Evolutionary conservation across 2,329 filamentous ascomycete genomes (phyloP).

Genomic region (Talaromyces sp.): DNA sequence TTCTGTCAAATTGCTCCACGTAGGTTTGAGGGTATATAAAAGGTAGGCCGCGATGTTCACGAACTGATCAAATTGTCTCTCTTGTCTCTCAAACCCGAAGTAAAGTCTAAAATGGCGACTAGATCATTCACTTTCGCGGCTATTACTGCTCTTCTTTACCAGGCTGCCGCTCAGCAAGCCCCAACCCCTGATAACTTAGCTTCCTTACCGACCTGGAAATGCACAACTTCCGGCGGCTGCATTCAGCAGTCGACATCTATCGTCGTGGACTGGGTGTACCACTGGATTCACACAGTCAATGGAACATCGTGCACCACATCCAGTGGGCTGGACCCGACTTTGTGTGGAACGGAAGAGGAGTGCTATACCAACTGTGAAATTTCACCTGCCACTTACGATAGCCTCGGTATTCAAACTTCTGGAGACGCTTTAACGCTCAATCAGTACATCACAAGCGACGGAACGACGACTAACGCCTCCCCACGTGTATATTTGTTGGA

Average conservation of each 20-base stretch:
- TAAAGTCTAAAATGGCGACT: background rate
- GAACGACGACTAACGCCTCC: slow-evolving; percentile 37
- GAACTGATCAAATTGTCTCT: background rate
- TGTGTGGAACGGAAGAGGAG: slow-evolving; percentile 47
- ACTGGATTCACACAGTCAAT: slow-evolving; percentile 51
- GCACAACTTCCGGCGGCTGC: slow-evolving; percentile 51
- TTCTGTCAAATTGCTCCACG: background rate
- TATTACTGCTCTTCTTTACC: background rate
- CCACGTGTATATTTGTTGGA: slow-evolving; percentile 64
- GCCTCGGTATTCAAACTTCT: slow-evolving; percentile 50
- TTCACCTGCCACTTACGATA: slow-evolving; percentile 54
- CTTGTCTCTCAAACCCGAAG: background rate
- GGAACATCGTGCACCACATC: slow-evolving; percentile 57
- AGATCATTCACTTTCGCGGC: background rate
- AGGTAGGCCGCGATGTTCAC: background rate
- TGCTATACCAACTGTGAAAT: slow-evolving; percentile 57
- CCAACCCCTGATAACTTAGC: slow-evolving; percentile 42
- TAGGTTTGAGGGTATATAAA: background rate
- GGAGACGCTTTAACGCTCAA: slow-evolving; percentile 49
- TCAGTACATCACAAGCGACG: slow-evolving; percentile 38
- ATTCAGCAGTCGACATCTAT: slow-evolving; percentile 51
- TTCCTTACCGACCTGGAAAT: slow-evolving; percentile 51
- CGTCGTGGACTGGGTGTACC: slow-evolving; percentile 57
- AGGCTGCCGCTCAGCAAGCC: background rate
- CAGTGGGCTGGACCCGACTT: slow-evolving; percentile 46